Evolutionary conservation across 495 filamentous ascomycete species (phyloP).

Genomic region (Podospora sp.): DNA sequence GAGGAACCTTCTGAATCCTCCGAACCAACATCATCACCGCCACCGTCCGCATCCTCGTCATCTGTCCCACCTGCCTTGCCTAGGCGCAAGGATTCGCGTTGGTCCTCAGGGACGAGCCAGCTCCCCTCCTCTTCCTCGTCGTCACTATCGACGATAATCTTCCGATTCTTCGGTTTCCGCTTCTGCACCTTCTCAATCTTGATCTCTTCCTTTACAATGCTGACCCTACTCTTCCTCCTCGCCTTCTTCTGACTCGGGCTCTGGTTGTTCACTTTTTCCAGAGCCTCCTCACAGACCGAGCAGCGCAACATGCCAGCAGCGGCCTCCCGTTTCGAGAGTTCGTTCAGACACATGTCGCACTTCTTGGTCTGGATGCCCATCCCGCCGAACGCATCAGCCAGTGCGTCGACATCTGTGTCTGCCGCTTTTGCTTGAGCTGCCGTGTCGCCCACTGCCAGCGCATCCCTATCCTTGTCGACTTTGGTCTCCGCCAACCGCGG

Average conservation of each 20-base stretch:
- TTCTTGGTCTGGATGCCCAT: constrained; percentile 78
- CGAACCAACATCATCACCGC: constrained; percentile 73
- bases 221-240: constrained; percentile 50
- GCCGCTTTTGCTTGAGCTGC: constrained; percentile 48
- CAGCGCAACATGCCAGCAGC: constrained; percentile 56
- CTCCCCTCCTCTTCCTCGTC: constrained; percentile 62
- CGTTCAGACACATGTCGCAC: constrained; percentile 84
- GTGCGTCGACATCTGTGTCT: constrained; percentile 69
- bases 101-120: constrained; percentile 71
- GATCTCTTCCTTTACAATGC: constrained; percentile 48
- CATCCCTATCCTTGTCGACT: constrained; percentile 84
- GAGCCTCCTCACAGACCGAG: constrained; percentile 32
- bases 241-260: constrained; percentile 40
- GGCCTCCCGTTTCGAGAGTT: constrained; percentile 62
- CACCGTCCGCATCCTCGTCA: constrained; percentile 84
- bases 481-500: constrained; percentile 82
- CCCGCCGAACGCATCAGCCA: constrained; percentile 83
- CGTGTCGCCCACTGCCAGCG: constrained; percentile 63
- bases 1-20: constrained; percentile 54
- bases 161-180: constrained; percentile 50
- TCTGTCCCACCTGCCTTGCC: constrained; percentile 80
- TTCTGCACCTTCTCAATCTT: constrained; percentile 43
- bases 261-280: constrained; percentile 42
- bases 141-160: constrained; percentile 62
- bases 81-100: constrained; percentile 59